Evolutionary conservation across 192 early-diverging fungal genomes (phyloP).

Genomic region (Gonapodya prolifera): DNA sequence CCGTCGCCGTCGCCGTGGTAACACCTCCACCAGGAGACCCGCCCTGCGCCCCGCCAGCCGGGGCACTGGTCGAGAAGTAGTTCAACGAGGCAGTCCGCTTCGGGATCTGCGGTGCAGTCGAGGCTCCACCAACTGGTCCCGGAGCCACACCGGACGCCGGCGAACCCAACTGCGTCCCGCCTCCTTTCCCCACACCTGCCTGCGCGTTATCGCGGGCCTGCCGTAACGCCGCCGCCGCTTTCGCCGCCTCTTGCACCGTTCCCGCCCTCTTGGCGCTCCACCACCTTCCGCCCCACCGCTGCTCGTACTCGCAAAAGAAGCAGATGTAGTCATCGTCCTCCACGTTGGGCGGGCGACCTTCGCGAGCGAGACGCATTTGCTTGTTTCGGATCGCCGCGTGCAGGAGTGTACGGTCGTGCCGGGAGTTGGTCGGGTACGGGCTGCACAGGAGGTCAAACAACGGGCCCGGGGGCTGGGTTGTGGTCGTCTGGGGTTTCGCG

Average conservation of each 20-base stretch:
- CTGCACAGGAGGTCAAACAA: not conserved
- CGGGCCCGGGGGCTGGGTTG: no score
- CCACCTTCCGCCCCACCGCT: slow-evolving; percentile 15
- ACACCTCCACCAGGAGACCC: no score
- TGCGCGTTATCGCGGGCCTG: not conserved
- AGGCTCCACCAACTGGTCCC: not conserved
- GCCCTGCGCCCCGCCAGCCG: no score
- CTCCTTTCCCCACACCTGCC: not conserved
- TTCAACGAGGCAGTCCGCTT: not conserved
- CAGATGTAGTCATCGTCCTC: slow-evolving; percentile 14
- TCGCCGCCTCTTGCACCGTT: not conserved
- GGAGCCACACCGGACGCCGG: not conserved
- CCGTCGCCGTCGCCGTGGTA: not conserved
- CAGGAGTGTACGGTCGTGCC: not conserved
- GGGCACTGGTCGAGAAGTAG: not conserved
- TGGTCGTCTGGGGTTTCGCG: no score
- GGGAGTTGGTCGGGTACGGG: not conserved
- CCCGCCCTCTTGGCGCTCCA: slow-evolving; percentile 10
- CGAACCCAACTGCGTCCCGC: not conserved
- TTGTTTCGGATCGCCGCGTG: not conserved
- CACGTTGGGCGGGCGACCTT: not conserved
- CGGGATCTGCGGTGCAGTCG: not conserved
- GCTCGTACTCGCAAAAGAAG: slow-evolving; percentile 24
- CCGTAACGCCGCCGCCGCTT: not conserved
- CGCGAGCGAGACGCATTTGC: not conserved